Conservation (phyloP, 352 stramenopile species). For the Discostella stelligera region DNA sequence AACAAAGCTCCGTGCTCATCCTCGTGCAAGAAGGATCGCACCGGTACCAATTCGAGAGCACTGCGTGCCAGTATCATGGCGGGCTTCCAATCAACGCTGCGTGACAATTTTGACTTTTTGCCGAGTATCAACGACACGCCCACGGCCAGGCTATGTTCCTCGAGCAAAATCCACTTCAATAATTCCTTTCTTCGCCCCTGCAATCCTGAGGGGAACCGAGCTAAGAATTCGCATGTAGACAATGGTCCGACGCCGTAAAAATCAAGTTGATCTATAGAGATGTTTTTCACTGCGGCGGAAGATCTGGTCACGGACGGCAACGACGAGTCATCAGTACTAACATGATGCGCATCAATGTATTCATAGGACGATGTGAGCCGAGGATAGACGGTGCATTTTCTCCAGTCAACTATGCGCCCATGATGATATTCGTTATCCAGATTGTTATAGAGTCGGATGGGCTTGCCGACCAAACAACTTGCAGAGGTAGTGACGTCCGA, state of each 20-base stretch:
- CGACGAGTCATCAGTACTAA: not conserved
- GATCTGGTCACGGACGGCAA: not conserved
- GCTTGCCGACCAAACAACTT: slow-evolving; percentile 63
- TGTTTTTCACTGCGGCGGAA: not conserved
- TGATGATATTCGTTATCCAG: slow-evolving; percentile 68
- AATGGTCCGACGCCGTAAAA: slow-evolving; percentile 44
- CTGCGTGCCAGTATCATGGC: slow-evolving; percentile 46
- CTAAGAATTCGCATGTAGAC: slow-evolving; percentile 52
- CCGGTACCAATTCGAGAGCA: slow-evolving; percentile 56
- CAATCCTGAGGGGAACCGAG: slow-evolving; percentile 53
- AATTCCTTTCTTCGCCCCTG: slow-evolving; percentile 60
- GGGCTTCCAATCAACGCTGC: slow-evolving; percentile 25
- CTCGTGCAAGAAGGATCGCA: slow-evolving; percentile 38
- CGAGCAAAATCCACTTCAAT: slow-evolving; percentile 66
- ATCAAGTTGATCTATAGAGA: slow-evolving; percentile 36
- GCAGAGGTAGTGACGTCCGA: slow-evolving; percentile 11
- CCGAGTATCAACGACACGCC: slow-evolving; percentile 50
- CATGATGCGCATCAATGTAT: not conserved
- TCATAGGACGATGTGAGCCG: not conserved
- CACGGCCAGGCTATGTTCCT: slow-evolving; percentile 73
- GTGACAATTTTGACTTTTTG: slow-evolving; percentile 26
- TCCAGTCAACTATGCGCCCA: slow-evolving; percentile 65
- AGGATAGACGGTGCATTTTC: slow-evolving; percentile 29
- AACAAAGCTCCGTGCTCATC: slow-evolving; percentile 38
- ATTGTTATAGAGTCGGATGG: slow-evolving; percentile 63